Evolutionary conservation across 108 stramenopile species (phyloP).

Genomic region (Nitzschia palea): DNA sequence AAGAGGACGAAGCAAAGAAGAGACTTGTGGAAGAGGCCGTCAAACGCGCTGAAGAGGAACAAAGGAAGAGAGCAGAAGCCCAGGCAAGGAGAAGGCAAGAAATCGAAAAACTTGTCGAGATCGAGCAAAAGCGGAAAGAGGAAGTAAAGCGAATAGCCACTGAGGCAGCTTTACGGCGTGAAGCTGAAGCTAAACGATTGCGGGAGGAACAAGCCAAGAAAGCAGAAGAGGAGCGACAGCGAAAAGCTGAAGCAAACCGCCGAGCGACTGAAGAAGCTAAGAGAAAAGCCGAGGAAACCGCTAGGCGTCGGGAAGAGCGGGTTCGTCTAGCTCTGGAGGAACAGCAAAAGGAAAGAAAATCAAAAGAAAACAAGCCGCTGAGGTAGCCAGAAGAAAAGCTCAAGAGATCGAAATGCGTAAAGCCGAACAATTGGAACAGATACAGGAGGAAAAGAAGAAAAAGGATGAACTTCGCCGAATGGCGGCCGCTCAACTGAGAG

Average conservation of each 20-base stretch:
- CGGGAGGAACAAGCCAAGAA: neutral
- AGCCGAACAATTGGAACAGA: neutral
- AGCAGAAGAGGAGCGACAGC: neutral
- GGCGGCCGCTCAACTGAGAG: neutral
- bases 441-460: neutral
- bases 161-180: neutral
- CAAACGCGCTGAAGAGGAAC: constrained; percentile 2
- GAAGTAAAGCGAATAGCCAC: neutral
- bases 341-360: neutral
- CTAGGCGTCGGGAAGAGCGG: neutral
- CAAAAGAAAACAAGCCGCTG: too few species aligned
- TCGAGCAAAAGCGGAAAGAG: neutral
- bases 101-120: constrained; percentile 10
- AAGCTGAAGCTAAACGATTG: neutral
- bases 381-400: neutral
- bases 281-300: neutral
- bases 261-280: neutral
- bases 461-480: neutral
- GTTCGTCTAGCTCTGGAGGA: neutral
- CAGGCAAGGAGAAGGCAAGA: constrained; percentile 1
- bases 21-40: neutral
- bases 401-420: neutral
- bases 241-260: neutral
- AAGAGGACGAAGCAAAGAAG: neutral
- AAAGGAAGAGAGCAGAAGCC: neutral